Base-by-base conservation (phyloP, 2,329 filamentous ascomycete species). In the Ophiosphaerella herpotricha region DNA sequence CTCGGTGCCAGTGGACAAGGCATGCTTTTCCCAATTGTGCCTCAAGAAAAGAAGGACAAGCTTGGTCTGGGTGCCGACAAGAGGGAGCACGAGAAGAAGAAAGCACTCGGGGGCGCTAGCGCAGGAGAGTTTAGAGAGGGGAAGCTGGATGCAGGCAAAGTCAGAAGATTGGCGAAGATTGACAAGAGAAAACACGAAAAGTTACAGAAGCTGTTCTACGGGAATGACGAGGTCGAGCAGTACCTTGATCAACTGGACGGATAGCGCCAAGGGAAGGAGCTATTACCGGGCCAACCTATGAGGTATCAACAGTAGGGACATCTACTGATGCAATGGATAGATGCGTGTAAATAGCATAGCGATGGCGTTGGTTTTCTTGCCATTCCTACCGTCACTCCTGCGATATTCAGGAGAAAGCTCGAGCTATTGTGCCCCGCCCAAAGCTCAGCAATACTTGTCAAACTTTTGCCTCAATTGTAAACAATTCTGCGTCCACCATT, bases 1-100 rank as follows among this genome's bases (percentile, higher is more conserved):
- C 78, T 97, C 0, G 92, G 92, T 0, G 82, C 82, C 8, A 74
- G 77, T 2, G 86, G 88, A 1, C 75, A 80, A 63, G 92, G 92
- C 3, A 86, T 90, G 52, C 79, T 87, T 35, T 86, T 85, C 57
- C 92, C 92, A 1, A 79, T 97, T 55, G 91, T 91, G 67, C 77
- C 83, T 1, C 82, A 80, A 50, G 77, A 82, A 46, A 96, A 96
- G 74, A 82, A 86, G 37, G 85, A 93, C 66, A 91, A 82, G 3
- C 76, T 88, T 7, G 93, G 92, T 0, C 72, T 96, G 23, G 91
- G 91, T 0, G 78, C 80, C 36, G 69, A 76, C 5, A 58, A 76
- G 29, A 71, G 73, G 35, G 72, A 71, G 49, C 57, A 71, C 66
- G 53, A 66, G 71, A 55, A 75, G 72, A 74, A 72, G 52, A 75